These are phyloP conservation scores for Didymella glomerata DNA, from an alignment of 2,329 filamentous ascomycete genomes.

Conservation along the genomic window DNA sequence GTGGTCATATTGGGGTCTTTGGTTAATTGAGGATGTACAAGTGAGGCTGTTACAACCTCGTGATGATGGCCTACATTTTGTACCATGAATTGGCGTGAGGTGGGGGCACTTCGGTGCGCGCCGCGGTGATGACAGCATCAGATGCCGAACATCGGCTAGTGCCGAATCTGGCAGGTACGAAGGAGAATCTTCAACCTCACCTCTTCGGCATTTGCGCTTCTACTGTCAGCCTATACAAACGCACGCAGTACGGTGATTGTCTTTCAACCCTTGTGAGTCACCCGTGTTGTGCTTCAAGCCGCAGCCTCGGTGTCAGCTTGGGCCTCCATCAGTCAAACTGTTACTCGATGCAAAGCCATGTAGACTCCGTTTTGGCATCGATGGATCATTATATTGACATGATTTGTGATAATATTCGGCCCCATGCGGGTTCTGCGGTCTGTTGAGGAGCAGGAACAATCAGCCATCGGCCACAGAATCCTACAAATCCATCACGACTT, in stretches of 20 bases:
- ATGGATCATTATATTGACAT: neutral
- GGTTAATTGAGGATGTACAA: no score
- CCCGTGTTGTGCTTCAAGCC: neutral
- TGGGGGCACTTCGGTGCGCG: slow-evolving; percentile 14
- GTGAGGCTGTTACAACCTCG: neutral
- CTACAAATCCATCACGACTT: no score
- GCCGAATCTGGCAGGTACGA: slow-evolving; percentile 14
- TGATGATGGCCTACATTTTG: slow-evolving; percentile 15
- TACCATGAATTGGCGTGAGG: slow-evolving; percentile 13
- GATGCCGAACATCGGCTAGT: slow-evolving; percentile 18
- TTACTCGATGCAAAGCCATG: neutral
- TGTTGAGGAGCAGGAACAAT: neutral
- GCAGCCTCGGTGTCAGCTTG: neutral
- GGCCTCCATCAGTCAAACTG: neutral
- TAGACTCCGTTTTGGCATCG: neutral
- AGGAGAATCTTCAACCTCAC: slow-evolving; percentile 7
- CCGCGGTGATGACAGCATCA: slow-evolving; percentile 18
- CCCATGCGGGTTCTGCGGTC: neutral
- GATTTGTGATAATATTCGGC: neutral
- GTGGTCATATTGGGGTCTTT: slow-evolving; percentile 30
- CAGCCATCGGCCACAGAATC: neutral
- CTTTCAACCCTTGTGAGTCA: neutral
- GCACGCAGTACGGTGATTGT: neutral
- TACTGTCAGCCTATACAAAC: neutral
- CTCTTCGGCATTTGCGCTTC: slow-evolving; percentile 10